phyloP scores from a whole-genome alignment of 441 rosid genomes.

The Biscutella auriculata region DNA sequence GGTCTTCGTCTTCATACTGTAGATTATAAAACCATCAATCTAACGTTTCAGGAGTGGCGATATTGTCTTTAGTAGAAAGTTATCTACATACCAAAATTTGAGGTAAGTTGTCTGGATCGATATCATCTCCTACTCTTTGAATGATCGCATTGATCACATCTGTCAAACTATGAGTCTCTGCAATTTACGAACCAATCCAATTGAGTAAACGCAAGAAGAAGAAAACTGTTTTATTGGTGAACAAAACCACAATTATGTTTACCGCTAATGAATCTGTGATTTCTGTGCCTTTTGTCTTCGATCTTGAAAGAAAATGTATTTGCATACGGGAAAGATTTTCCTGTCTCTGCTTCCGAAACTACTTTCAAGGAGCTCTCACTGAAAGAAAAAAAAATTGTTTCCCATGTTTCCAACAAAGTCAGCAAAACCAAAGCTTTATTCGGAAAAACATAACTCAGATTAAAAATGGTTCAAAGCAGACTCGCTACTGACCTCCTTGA shows the following conservation, averaged over 20 bases:
- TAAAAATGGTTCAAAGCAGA: not conserved
- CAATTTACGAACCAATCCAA: constrained; percentile 12
- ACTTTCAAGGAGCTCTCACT: constrained; percentile 78
- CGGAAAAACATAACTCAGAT: not conserved
- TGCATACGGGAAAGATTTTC: constrained; percentile 45
- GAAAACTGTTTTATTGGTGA: not conserved
- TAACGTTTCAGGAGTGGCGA: constrained; percentile 2
- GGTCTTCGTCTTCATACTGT: constrained; percentile 95
- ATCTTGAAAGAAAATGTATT: constrained; percentile 71
- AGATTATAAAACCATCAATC: constrained; percentile 4
- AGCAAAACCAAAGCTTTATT: not conserved
- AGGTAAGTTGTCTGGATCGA: constrained; percentile 67
- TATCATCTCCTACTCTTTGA: constrained; percentile 77
- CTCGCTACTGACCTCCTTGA: constrained; percentile 42
- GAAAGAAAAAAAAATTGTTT: constrained; percentile 16
- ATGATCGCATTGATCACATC: constrained; percentile 70
- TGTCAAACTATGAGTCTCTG: constrained; percentile 67
- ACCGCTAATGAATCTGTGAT: constrained; percentile 93
- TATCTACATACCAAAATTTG: constrained; percentile 56
- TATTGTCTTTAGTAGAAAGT: not conserved
- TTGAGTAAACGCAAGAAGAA: not conserved
- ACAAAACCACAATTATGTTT: not conserved
- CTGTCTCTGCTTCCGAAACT: constrained; percentile 65
- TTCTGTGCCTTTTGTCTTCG: constrained; percentile 68
- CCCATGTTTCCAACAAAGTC: constrained; percentile 1